Evolutionary conservation across 352 stramenopile species (phyloP).

Genomic region (Phytophthora quininea): DNA sequence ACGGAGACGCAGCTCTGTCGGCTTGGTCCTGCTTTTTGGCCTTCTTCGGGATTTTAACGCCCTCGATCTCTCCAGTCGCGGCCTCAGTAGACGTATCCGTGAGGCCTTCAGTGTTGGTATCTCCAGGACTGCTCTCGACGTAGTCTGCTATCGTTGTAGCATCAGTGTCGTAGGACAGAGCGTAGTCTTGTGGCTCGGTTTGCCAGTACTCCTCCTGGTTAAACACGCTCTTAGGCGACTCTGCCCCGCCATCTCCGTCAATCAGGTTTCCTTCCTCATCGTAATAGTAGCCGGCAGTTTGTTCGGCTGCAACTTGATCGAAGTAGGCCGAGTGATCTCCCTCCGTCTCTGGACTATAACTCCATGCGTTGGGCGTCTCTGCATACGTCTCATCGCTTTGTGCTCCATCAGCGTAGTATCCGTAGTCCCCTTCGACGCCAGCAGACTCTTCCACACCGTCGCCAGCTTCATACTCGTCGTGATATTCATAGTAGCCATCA

Average conservation of each 20-base stretch:
- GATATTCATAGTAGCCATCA: conserved; percentile 6
- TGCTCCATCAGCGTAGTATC: conserved; percentile 13
- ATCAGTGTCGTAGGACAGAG: not conserved
- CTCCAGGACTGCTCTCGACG: too few species aligned
- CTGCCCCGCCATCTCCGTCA: conserved; percentile 17
- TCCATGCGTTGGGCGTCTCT: conserved; percentile 10
- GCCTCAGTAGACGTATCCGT: conserved; percentile 5
- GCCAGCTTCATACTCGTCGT: conserved; percentile 13
- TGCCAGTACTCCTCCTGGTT: conserved; percentile 60
- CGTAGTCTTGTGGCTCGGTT: conserved; percentile 38
- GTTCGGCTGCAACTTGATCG: conserved; percentile 27
- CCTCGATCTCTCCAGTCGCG: conserved; percentile 1
- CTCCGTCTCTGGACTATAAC: conserved; percentile 13
- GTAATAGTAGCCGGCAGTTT: conserved; percentile 32
- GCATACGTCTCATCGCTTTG: not conserved
- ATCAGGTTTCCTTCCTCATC: conserved; percentile 30
- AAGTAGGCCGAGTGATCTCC: conserved; percentile 21
- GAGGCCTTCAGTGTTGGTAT: not conserved
- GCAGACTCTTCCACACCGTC: not conserved
- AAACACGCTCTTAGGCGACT: conserved; percentile 35
- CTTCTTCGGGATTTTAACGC: conserved; percentile 7
- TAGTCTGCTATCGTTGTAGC: not conserved
- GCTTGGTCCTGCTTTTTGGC: conserved; percentile 9
- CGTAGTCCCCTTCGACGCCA: conserved; percentile 10
- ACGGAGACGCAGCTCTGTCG: conserved; percentile 19